Conservation (phyloP, 805 yeast genomes). For the Yarrowia sp. region DNA sequence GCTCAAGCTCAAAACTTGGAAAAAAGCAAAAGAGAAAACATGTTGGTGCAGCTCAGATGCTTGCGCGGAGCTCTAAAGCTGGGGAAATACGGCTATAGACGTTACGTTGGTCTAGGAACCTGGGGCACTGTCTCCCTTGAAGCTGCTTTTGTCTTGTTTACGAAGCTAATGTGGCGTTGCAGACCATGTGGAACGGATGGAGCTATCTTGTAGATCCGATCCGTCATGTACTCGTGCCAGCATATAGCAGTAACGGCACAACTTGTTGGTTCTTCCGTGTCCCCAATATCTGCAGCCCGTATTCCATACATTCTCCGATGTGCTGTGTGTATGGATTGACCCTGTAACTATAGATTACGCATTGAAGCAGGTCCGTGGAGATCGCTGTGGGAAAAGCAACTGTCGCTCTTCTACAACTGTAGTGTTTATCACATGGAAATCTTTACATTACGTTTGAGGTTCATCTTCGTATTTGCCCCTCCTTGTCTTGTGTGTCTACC, state of each 20-base stretch:
- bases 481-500: conserved; percentile 5
- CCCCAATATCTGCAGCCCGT: too few species aligned
- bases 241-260: too few species aligned
- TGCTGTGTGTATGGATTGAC: too few species aligned
- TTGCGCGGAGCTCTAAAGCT: conserved; percentile 8
- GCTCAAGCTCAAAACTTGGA: not conserved
- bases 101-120: conserved; percentile 1
- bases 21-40: not conserved
- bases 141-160: not conserved
- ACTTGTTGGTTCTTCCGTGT: too few species aligned
- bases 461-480: conserved; percentile 10
- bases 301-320: too few species aligned
- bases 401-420: not conserved
- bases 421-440: not conserved
- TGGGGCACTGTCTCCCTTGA: too few species aligned
- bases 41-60: not conserved
- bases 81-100: conserved; percentile 19
- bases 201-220: not conserved
- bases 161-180: not conserved
- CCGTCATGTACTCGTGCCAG: too few species aligned
- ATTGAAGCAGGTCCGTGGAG: not conserved
- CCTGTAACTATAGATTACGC: too few species aligned
- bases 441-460: conserved; percentile 16
- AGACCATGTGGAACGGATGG: not conserved
- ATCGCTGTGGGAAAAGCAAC: not conserved